Conservation (phyloP, 1,139 yeast species). For the Kodamaea anthophila region DNA sequence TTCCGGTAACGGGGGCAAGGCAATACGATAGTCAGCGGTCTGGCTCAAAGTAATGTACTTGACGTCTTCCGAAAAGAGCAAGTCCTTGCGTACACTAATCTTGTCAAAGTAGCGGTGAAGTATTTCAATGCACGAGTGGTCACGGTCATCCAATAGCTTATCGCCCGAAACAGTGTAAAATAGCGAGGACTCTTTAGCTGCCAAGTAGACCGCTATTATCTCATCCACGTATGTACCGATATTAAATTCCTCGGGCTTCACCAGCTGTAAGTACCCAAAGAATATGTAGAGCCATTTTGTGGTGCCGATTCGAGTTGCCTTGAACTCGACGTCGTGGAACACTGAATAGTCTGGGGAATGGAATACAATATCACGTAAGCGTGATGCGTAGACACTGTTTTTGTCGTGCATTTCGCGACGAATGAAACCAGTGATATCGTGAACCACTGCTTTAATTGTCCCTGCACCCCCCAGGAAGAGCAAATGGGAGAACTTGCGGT, state of each 20-base stretch:
- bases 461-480: conserved; percentile 33
- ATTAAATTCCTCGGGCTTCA: conserved; percentile 16
- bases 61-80: conserved; percentile 14
- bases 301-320: conserved; percentile 7
- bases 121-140: conserved; percentile 10
- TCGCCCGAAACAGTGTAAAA: conserved; percentile 8
- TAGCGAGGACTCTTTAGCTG: conserved; percentile 13
- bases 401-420: conserved; percentile 21
- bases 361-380: conserved; percentile 19
- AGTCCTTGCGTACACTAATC: conserved; percentile 17
- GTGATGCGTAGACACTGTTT: conserved; percentile 14
- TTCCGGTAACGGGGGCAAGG: conserved; percentile 32
- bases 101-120: conserved; percentile 19
- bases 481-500: conserved; percentile 28
- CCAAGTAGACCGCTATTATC: conserved; percentile 27
- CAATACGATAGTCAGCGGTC: conserved; percentile 19
- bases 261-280: conserved; percentile 31
- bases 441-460: conserved; percentile 28
- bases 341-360: conserved; percentile 6
- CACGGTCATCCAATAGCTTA: conserved; percentile 9
- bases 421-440: conserved; percentile 33
- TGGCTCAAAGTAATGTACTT: conserved; percentile 22
- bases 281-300: conserved; percentile 30
- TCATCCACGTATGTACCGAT: conserved; percentile 26
- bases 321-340: conserved; percentile 4